Conservation (phyloP, 139 green algal species). For the Closterium sp. region DNA sequence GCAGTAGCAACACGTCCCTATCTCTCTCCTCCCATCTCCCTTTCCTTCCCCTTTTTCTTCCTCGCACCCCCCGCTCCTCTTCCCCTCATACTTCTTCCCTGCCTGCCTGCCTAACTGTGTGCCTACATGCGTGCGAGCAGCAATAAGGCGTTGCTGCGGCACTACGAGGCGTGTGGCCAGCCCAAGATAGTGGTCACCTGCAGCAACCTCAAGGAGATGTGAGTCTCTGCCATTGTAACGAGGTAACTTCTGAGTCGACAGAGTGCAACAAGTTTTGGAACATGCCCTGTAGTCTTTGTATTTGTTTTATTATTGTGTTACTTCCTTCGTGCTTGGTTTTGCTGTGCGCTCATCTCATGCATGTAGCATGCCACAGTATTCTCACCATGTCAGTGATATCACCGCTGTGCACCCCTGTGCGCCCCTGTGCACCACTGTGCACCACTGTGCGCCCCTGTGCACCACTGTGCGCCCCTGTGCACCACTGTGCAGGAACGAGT, state of each 20-base stretch:
- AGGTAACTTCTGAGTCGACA: neutral
- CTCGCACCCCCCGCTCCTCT: no score
- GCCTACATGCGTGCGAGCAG: neutral
- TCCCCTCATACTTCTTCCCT: neutral
- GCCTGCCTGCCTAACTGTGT: neutral
- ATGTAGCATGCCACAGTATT: no score
- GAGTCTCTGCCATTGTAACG: neutral
- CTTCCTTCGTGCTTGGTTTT: no score
- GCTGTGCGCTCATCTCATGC: no score
- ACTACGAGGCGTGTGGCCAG: conserved; percentile 37
- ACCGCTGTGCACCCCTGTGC: conserved; percentile 1
- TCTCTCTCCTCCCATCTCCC: neutral
- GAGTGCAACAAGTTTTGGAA: no score
- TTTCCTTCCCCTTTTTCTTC: neutral
- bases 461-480: no score
- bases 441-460: neutral
- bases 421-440: neutral
- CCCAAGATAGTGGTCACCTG: conserved; percentile 50
- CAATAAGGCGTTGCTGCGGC: neutral
- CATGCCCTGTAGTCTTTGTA: no score
- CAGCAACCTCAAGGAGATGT: conserved; percentile 49
- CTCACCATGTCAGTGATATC: no score
- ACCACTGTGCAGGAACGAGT: conserved; percentile 38
- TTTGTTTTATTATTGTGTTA: no score
- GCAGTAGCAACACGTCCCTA: neutral